Conservation (phyloP, 148 eudicot species). For the Amaranthus cruentus region DNA sequence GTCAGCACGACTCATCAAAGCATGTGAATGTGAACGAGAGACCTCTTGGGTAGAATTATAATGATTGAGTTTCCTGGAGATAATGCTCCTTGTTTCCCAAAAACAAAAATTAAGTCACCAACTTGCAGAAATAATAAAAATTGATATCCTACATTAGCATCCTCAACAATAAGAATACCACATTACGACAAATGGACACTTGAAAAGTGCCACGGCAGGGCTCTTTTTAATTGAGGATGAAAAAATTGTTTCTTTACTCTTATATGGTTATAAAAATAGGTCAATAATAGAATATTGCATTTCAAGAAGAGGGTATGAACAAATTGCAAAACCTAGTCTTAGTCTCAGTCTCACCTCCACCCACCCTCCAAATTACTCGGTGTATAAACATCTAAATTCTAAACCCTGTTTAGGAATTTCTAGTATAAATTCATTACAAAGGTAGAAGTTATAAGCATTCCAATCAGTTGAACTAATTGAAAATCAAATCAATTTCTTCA, state of each 20-base stretch:
- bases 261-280: neutral
- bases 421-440: neutral
- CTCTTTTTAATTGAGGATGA: neutral
- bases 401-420: neutral
- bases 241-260: neutral
- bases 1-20: slow-evolving; percentile 32
- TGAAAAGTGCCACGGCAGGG: neutral
- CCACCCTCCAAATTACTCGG: neutral
- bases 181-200: neutral
- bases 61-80: slow-evolving; percentile 5
- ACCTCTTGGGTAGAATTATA: slow-evolving; percentile 11
- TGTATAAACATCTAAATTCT: neutral
- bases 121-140: neutral
- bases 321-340: neutral
- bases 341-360: neutral
- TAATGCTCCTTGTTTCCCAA: slow-evolving; percentile 8
- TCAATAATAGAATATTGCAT: neutral
- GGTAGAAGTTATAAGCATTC: no score
- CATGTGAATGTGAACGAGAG: slow-evolving; percentile 21
- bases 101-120: neutral
- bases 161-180: neutral
- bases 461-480: neutral
- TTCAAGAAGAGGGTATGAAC: neutral
- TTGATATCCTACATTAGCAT: neutral
- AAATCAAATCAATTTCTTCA: neutral